Evolutionary conservation across 192 early-diverging fungal genomes (phyloP).

Genomic region (Backusella morwellensis): DNA sequence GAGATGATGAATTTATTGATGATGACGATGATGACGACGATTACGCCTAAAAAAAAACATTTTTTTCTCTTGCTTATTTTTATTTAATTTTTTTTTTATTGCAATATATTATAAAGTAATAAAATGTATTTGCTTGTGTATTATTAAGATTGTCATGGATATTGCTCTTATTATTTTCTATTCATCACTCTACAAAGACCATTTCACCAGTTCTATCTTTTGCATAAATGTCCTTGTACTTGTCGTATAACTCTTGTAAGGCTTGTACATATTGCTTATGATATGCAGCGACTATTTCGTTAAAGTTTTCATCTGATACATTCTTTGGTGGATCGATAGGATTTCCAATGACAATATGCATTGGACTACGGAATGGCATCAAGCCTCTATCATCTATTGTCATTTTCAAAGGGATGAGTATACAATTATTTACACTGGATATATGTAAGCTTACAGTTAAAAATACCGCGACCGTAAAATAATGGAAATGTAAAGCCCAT

Average conservation of each 20-base stretch:
- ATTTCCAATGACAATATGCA: slow-evolving; percentile 5
- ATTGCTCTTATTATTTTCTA: neutral
- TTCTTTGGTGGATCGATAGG: slow-evolving; percentile 62
- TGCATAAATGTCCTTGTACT: slow-evolving; percentile 73
- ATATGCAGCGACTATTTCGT: slow-evolving; percentile 49
- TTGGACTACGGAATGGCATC: slow-evolving; percentile 41
- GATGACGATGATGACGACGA: slow-evolving; percentile 26
- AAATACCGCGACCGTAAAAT: slow-evolving; percentile 83
- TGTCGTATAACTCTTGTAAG: slow-evolving; percentile 58
- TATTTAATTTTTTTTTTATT: neutral
- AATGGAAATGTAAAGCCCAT: slow-evolving; percentile 74
- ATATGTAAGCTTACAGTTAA: slow-evolving; percentile 67
- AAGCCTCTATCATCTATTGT: neutral
- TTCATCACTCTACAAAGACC: slow-evolving; percentile 57
- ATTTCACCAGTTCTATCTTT: slow-evolving; percentile 60
- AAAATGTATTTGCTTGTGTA: neutral
- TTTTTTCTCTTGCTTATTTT: neutral
- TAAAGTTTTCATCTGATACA: slow-evolving; percentile 40
- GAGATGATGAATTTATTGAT: slow-evolving; percentile 13
- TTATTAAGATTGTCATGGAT: neutral
- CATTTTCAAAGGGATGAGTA: neutral
- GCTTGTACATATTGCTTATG: slow-evolving; percentile 69
- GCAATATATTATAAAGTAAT: neutral
- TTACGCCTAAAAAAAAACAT: neutral
- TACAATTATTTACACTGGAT: neutral